A percentile compares a stretch with the other conserved stretches of the same genome.
Evolutionary conservation across 106 monocot species (phyloP).

Genomic region (Dioscorea dumetorum): DNA sequence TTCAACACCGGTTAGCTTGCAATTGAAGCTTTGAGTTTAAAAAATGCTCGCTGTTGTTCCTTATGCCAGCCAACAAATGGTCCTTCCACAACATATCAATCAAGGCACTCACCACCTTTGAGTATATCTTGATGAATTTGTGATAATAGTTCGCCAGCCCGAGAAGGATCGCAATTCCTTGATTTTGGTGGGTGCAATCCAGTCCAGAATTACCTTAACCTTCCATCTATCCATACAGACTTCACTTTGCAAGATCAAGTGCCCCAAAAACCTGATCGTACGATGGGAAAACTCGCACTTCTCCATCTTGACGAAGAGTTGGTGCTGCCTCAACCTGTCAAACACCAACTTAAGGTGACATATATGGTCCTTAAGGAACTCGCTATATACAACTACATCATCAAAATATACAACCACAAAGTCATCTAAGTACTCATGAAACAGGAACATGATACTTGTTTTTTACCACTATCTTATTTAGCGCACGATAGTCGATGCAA

Average conservation of each 20-base stretch:
- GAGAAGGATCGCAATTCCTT: too few species aligned
- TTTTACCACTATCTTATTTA: not conserved
- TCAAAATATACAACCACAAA: not conserved
- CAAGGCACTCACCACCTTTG: not conserved
- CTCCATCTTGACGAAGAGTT: not conserved
- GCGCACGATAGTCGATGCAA: not conserved
- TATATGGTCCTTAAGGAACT: not conserved
- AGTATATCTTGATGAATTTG: not conserved
- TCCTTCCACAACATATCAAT: not conserved
- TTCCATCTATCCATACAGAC: not conserved
- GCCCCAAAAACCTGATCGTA: not conserved
- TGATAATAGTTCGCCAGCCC: not conserved
- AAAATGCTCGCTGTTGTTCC: not conserved
- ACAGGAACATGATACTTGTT: not conserved
- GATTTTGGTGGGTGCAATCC: too few species aligned
- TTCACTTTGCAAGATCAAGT: not conserved
- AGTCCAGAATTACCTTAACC: not conserved
- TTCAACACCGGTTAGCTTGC: not conserved
- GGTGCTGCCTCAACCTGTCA: not conserved
- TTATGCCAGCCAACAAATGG: not conserved
- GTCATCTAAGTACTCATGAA: not conserved
- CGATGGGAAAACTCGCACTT: not conserved
- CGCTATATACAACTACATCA: not conserved
- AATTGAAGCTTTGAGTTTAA: not conserved
- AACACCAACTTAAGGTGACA: not conserved